Conservation (phyloP, 306 rosid species). For the Biancaea sappan region DNA sequence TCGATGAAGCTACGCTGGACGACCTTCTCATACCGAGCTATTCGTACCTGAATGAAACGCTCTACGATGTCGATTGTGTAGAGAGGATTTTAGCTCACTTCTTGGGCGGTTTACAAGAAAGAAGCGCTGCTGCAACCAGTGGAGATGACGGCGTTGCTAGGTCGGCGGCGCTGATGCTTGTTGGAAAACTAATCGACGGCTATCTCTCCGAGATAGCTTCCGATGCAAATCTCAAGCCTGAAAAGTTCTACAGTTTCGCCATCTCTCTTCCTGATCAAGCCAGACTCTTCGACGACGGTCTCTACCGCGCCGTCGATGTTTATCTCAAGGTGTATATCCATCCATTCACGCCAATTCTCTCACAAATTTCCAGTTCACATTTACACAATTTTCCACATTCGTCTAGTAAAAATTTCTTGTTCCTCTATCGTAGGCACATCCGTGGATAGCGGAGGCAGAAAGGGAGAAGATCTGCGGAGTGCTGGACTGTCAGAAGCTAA, state of each 20-base stretch:
- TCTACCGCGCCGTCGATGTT: conserved; percentile 91
- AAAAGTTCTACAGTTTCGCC: conserved; percentile 54
- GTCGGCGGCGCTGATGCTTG: conserved; percentile 57
- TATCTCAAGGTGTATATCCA: conserved; percentile 97
- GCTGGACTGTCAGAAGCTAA: conserved; percentile 72
- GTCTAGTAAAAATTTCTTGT: conserved; percentile 28
- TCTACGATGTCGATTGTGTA: conserved; percentile 87
- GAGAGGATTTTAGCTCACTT: conserved; percentile 70
- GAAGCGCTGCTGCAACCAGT: conserved; percentile 28
- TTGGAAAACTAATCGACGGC: conserved; percentile 65
- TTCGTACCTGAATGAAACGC: conserved; percentile 86
- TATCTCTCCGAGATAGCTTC: conserved; percentile 70
- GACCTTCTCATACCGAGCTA: conserved; percentile 93
- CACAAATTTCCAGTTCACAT: not conserved
- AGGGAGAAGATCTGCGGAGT: conserved; percentile 80
- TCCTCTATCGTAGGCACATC: conserved; percentile 61
- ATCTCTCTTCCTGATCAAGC: conserved; percentile 78
- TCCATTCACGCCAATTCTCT: not conserved
- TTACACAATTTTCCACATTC: not conserved
- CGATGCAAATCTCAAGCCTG: conserved; percentile 63
- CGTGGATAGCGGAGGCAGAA: conserved; percentile 68
- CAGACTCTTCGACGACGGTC: conserved; percentile 93
- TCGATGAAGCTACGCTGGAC: conserved; percentile 88
- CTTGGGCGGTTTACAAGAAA: conserved; percentile 47
- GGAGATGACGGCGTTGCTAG: conserved; percentile 21